Percentiles rank a stretch among this genome's conserved stretches.
These are phyloP conservation scores for Sclerotinia nivalis DNA, from an alignment of 2,329 filamentous ascomycete species.

Conservation along the genomic window DNA sequence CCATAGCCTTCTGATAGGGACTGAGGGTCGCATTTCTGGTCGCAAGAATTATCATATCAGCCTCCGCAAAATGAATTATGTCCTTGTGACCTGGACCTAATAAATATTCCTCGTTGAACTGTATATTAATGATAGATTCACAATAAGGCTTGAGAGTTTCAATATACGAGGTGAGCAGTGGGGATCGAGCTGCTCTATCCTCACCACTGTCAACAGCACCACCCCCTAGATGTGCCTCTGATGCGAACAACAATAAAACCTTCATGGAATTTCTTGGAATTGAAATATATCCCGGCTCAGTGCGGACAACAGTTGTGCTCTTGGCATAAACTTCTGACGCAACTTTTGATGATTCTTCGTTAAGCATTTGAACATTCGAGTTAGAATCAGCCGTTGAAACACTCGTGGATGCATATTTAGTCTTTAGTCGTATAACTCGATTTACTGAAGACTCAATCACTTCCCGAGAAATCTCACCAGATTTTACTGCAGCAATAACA, in stretches of 20 bases:
- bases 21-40: slow-evolving; percentile 46
- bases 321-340: slow-evolving; percentile 43
- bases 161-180: slow-evolving; percentile 41
- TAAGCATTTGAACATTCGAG: slow-evolving; percentile 30
- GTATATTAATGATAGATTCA: slow-evolving; percentile 39
- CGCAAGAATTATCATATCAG: slow-evolving; percentile 45
- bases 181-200: slow-evolving; percentile 40
- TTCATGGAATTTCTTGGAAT: slow-evolving; percentile 31
- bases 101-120: slow-evolving; percentile 37
- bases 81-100: neutral
- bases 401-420: slow-evolving; percentile 36
- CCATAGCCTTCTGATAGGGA: slow-evolving; percentile 43
- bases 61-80: slow-evolving; percentile 27
- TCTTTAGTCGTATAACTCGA: slow-evolving; percentile 44
- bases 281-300: slow-evolving; percentile 39
- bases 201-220: slow-evolving; percentile 46
- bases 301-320: slow-evolving; percentile 46
- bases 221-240: slow-evolving; percentile 41
- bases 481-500: slow-evolving; percentile 43
- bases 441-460: slow-evolving; percentile 43
- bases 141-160: slow-evolving; percentile 40
- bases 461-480: slow-evolving; percentile 40
- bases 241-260: slow-evolving; percentile 45
- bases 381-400: slow-evolving; percentile 36
- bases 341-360: slow-evolving; percentile 31